Evolutionary conservation across 176 grass and related monocot species (phyloP).

Genomic region (Panicum miliaceum): DNA sequence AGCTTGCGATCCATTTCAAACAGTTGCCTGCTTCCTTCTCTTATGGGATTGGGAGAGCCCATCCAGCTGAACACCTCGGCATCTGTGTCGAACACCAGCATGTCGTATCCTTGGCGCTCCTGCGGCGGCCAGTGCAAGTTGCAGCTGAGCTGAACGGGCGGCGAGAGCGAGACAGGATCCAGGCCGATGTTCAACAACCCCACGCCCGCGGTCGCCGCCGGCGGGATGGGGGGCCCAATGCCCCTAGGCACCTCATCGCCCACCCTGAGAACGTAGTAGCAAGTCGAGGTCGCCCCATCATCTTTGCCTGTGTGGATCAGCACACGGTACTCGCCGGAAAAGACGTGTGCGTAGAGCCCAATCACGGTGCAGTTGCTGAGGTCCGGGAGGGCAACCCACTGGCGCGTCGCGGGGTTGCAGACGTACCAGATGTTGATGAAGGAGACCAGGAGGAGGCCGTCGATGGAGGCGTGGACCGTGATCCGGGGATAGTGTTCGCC

Average conservation of each 20-base stretch:
- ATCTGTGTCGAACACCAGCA: constrained; percentile 37
- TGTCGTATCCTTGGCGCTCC: background rate
- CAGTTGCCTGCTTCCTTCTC: background rate
- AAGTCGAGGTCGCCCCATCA: background rate
- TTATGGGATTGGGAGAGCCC: background rate
- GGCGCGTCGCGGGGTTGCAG: constrained; percentile 39
- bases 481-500: background rate
- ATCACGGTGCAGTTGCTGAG: background rate
- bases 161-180: background rate
- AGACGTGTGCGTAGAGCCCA: constrained; percentile 15
- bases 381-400: background rate
- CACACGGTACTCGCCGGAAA: constrained; percentile 24
- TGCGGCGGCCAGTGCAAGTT: constrained; percentile 39
- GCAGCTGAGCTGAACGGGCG: background rate
- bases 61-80: constrained; percentile 31
- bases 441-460: constrained; percentile 41
- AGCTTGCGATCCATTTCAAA: constrained; percentile 20
- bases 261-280: background rate
- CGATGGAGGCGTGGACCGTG: constrained; percentile 26
- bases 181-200: background rate
- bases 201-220: background rate
- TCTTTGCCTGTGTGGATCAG: background rate
- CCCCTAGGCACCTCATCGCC: background rate
- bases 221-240: background rate
- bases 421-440: background rate